Percentiles rank a stretch among this genome's conserved stretches.
Conservation (phyloP, 148 eudicot species). For the Rheum nobile region DNA sequence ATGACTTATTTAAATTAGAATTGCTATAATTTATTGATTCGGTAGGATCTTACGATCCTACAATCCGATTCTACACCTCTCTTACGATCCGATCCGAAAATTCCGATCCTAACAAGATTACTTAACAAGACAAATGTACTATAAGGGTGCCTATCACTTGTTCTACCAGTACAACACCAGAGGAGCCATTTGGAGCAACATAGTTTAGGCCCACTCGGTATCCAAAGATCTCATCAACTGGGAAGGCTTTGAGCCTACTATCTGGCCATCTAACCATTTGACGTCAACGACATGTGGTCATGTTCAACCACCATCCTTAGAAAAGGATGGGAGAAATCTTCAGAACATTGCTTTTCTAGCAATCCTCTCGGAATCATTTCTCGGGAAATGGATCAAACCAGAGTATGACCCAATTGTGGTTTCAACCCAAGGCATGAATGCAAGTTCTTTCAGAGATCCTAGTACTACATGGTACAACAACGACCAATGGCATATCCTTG, state of each 20-base stretch:
- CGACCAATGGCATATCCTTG: constrained; percentile 33
- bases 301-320: constrained; percentile 44
- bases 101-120: too few relatives aligned
- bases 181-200: constrained; percentile 57
- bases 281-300: constrained; percentile 52
- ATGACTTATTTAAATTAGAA: too few relatives aligned
- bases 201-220: constrained; percentile 70
- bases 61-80: too few relatives aligned
- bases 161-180: constrained; percentile 51
- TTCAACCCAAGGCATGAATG: constrained; percentile 31
- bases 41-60: too few relatives aligned
- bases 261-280: constrained; percentile 36
- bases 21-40: too few relatives aligned
- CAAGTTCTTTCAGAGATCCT: constrained; percentile 53
- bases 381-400: constrained; percentile 61
- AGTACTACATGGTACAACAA: constrained; percentile 11
- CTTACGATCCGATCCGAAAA: too few relatives aligned
- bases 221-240: constrained; percentile 51
- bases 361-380: too few relatives aligned
- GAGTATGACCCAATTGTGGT: constrained; percentile 39
- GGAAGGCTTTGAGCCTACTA: constrained; percentile 43
- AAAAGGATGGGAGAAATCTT: constrained; percentile 21
- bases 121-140: too few relatives aligned
- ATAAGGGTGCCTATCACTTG: too few relatives aligned
- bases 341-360: constrained; percentile 61